Evolutionary conservation across 73 alveolate genomes (phyloP).

Genomic region (Durusdinium trenchii): DNA sequence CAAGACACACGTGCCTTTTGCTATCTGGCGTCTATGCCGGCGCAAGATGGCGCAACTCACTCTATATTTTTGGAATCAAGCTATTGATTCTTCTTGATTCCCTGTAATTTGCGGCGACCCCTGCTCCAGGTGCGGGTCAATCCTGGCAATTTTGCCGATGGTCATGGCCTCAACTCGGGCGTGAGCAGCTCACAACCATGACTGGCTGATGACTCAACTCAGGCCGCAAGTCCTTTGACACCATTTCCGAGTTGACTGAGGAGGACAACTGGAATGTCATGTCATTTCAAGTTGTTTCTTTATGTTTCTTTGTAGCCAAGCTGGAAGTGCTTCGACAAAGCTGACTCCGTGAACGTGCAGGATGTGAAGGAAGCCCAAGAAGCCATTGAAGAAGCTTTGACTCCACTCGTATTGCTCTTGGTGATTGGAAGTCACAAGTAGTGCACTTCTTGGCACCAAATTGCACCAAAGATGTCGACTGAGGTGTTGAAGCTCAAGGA

Average conservation of each 20-base stretch:
- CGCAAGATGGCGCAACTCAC: too few species aligned
- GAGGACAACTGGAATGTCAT: background rate
- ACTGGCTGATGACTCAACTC: background rate
- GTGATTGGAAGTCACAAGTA: background rate
- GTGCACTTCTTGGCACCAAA: background rate
- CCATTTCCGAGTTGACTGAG: slow-evolving; percentile 80
- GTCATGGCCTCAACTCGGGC: background rate
- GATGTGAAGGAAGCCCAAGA: slow-evolving; percentile 82
- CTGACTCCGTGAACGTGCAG: background rate
- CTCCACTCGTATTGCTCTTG: slow-evolving; percentile 60
- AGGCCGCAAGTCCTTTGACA: slow-evolving; percentile 95
- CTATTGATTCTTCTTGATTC: too few species aligned
- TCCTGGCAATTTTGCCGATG: slow-evolving; percentile 95
- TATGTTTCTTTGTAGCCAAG: background rate
- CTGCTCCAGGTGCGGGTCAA: slow-evolving; percentile 94
- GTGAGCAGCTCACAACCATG: background rate
- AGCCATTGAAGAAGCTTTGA: slow-evolving; percentile 71
- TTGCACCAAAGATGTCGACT: background rate
- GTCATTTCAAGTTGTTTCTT: background rate
- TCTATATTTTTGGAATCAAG: too few species aligned
- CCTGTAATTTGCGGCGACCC: too few species aligned
- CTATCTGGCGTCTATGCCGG: too few species aligned
- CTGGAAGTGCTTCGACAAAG: background rate
- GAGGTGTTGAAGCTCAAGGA: slow-evolving; percentile 71
- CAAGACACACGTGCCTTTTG: too few species aligned